These are phyloP conservation scores for Xylaria venustula DNA, from an alignment of 495 filamentous ascomycete genomes.

Conservation along the genomic window DNA sequence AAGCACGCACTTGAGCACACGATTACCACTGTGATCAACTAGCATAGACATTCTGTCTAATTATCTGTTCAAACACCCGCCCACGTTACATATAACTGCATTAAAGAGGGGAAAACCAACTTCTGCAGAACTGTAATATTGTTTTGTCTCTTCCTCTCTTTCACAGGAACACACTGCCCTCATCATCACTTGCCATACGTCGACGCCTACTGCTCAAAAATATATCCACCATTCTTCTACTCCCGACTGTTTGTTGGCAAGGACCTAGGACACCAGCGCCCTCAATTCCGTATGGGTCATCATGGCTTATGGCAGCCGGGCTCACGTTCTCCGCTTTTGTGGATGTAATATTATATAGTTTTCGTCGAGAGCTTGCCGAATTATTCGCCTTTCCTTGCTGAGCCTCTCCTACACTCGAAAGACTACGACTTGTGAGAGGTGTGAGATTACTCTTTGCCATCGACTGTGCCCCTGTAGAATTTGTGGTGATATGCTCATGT, in stretches of 20 bases:
- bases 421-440: slow-evolving; percentile 31
- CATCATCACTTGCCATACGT: slow-evolving; percentile 35
- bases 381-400: slow-evolving; percentile 29
- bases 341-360: slow-evolving; percentile 20
- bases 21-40: no score
- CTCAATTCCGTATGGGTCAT: slow-evolving; percentile 27
- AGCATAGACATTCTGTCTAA: no score
- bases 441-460: slow-evolving; percentile 6
- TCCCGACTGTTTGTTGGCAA: slow-evolving; percentile 46
- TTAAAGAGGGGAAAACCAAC: background rate
- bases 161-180: slow-evolving; percentile 23
- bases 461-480: slow-evolving; percentile 24
- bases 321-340: slow-evolving; percentile 27
- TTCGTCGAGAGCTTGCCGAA: slow-evolving; percentile 23
- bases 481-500: slow-evolving; percentile 10
- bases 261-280: slow-evolving; percentile 25
- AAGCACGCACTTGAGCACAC: no score
- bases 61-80: background rate
- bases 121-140: background rate
- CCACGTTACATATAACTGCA: background rate
- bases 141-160: no score
- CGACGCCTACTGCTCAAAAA: slow-evolving; percentile 56
- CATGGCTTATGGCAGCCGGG: slow-evolving; percentile 17
- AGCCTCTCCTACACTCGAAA: slow-evolving; percentile 33
- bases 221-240: slow-evolving; percentile 59